A percentile compares a stretch with the other conserved stretches of the same genome.
Conservation (phyloP, 2,329 filamentous ascomycete genomes). For the Pyricularia sp. region DNA sequence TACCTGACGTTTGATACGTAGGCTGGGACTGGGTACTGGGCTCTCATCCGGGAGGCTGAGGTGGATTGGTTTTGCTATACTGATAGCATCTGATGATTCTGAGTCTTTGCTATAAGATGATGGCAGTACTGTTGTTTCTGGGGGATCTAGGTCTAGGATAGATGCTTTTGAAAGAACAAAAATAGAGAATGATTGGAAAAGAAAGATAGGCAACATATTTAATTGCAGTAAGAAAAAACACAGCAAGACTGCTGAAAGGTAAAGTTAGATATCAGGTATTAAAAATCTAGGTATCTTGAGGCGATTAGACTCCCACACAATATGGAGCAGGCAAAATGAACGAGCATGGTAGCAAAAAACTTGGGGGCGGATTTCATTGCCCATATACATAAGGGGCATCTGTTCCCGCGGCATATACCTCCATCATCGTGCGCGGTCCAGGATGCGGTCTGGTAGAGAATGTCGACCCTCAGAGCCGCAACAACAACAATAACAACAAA, state of each 20-base stretch:
- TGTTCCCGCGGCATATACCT: not conserved
- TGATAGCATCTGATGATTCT: not conserved
- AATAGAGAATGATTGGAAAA: not conserved
- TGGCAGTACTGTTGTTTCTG: not conserved
- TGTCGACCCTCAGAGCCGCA: not conserved
- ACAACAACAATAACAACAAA: not conserved
- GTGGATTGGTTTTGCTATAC: not conserved
- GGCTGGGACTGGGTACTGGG: not conserved
- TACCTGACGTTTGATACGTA: not conserved
- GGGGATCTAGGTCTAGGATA: not conserved
- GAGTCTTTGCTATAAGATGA: not conserved
- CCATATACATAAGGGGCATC: not conserved
- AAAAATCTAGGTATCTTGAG: not conserved
- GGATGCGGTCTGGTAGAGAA: not conserved
- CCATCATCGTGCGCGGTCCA: not conserved
- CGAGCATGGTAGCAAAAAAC: not conserved
- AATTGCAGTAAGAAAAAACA: not conserved
- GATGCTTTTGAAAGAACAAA: not conserved
- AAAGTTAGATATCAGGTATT: not conserved
- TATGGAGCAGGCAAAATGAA: not conserved
- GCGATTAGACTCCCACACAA: not conserved
- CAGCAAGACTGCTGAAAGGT: not conserved
- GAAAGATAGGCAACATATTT: not conserved
- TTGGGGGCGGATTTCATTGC: not conserved
- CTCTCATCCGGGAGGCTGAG: not conserved